A percentile compares a stretch with the other conserved stretches of the same genome.
These are phyloP conservation scores for Hemileccinum rubropunctum DNA, from an alignment of 768 basidiomycete genomes.

Conservation along the genomic window DNA sequence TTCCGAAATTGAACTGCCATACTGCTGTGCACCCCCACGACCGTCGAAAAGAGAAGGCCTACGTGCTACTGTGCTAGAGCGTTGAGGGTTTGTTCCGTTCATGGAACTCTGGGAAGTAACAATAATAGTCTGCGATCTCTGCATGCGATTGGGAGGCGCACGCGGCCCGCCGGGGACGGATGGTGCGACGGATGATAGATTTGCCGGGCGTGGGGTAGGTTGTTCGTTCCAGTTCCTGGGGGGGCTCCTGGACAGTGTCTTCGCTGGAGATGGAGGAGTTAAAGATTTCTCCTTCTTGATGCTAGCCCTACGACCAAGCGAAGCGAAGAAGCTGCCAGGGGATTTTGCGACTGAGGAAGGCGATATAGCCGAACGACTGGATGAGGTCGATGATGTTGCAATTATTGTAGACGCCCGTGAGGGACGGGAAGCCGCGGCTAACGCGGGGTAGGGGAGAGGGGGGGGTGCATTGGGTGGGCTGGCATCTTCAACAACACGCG, in stretches of 20 bases:
- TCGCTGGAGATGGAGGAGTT: conserved; percentile 32
- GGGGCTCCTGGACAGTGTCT: conserved; percentile 37
- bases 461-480: conserved; percentile 55
- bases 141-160: conserved; percentile 58
- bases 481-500: conserved; percentile 44
- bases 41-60: conserved; percentile 31
- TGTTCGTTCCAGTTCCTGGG: conserved; percentile 28
- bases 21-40: conserved; percentile 13
- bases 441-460: conserved; percentile 71
- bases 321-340: conserved; percentile 66
- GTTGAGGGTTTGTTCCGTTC: conserved; percentile 21
- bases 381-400: conserved; percentile 45
- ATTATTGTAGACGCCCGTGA: conserved; percentile 33
- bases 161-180: conserved; percentile 74
- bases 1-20: conserved; percentile 8
- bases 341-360: conserved; percentile 41
- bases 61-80: conserved; percentile 30
- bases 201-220: conserved; percentile 28
- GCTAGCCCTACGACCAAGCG: conserved; percentile 71
- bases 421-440: conserved; percentile 41
- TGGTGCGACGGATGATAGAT: conserved; percentile 38
- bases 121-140: conserved; percentile 68
- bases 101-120: conserved; percentile 30
- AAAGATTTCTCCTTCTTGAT: conserved; percentile 36
- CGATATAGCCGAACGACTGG: conserved; percentile 44